Conservation (phyloP, 2,329 filamentous ascomycete genomes). For the Passalora sequoiae region DNA sequence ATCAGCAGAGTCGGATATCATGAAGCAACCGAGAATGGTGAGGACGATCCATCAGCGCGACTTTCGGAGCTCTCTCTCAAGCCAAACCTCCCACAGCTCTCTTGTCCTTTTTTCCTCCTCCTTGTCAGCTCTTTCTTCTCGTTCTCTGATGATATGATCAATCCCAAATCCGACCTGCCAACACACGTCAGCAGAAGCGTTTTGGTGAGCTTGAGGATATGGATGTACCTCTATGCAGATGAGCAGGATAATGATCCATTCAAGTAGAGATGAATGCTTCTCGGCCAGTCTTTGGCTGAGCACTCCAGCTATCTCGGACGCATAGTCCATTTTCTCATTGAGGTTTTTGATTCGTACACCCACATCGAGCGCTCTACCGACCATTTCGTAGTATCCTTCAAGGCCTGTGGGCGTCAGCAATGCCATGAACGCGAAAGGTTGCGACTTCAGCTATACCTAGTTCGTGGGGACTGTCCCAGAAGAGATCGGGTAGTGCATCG, state of each 20-base stretch:
- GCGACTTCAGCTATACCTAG: no score
- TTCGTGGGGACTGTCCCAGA: conserved; percentile 90
- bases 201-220: no score
- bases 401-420: no score
- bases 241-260: conserved; percentile 92
- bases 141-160: conserved; percentile 63
- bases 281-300: conserved; percentile 79
- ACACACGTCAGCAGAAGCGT: no score
- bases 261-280: conserved; percentile 78
- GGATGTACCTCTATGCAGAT: conserved; percentile 93
- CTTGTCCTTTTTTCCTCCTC: conserved; percentile 41
- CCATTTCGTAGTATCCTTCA: conserved; percentile 91
- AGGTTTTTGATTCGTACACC: conserved; percentile 82
- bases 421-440: no score
- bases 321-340: conserved; percentile 98
- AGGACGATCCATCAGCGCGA: neutral
- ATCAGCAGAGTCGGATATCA: neutral
- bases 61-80: conserved; percentile 29
- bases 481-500: conserved; percentile 88
- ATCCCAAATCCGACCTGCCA: conserved; percentile 86
- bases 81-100: conserved; percentile 36
- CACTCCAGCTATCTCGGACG: conserved; percentile 87
- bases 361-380: conserved; percentile 84
- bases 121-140: conserved; percentile 40
- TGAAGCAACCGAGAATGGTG: neutral